phyloP scores from a whole-genome alignment of 2,329 filamentous ascomycete species.

The Sporothrix inflata region DNA sequence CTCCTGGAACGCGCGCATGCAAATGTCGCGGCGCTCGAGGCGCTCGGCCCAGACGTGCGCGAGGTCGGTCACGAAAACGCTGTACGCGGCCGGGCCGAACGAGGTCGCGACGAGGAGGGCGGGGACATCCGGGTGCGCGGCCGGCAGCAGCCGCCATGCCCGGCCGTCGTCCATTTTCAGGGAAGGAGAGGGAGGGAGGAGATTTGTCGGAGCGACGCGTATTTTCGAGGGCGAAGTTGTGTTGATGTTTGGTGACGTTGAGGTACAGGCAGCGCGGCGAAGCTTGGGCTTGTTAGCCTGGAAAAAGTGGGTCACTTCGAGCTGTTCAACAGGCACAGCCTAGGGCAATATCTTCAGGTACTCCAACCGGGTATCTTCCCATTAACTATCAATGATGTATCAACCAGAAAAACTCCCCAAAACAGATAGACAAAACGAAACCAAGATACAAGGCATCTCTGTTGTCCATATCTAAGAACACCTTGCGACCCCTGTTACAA shows the following conservation, averaged over 20 bases:
- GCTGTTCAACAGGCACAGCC: not conserved
- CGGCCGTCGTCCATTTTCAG: conserved; percentile 22
- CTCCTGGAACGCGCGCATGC: conserved; percentile 62
- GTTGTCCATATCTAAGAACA: not conserved
- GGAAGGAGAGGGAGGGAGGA: not conserved
- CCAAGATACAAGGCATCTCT: not conserved
- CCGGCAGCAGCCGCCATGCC: conserved; percentile 55
- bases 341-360: not conserved
- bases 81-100: conserved; percentile 60
- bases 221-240: not conserved
- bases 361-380: conserved; percentile 13
- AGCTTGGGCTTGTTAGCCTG: not conserved
- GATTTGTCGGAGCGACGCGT: not conserved
- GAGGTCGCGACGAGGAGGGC: conserved; percentile 65
- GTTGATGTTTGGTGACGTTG: not conserved
- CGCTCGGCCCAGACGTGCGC: conserved; percentile 73
- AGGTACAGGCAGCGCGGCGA: not conserved
- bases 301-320: conserved; percentile 6
- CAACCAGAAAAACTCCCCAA: not conserved
- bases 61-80: conserved; percentile 70
- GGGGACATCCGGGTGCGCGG: conserved; percentile 53
- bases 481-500: not conserved
- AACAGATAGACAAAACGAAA: not conserved
- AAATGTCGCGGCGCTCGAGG: conserved; percentile 64
- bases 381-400: not conserved